These are phyloP conservation scores for Diaporthe batatas DNA, from an alignment of 2,329 filamentous ascomycete genomes.

Conservation along the genomic window DNA sequence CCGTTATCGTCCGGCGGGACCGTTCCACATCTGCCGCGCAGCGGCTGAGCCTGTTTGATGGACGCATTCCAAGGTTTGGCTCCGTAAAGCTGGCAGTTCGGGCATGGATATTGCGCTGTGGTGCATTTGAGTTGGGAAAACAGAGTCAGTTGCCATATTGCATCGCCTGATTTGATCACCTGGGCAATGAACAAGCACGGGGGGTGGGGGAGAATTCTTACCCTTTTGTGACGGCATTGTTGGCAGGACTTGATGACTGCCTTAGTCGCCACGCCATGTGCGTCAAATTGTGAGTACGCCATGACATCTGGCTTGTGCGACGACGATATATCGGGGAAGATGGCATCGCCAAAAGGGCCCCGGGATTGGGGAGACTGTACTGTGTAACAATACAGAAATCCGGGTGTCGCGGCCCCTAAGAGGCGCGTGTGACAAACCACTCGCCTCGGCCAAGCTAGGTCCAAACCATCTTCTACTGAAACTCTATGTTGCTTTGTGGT, in stretches of 20 bases:
- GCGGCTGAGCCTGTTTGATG: not conserved
- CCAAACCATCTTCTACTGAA: not conserved
- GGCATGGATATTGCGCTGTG: constrained; percentile 16
- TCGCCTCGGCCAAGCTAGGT: not conserved
- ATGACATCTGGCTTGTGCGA: not conserved
- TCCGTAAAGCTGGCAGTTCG: constrained; percentile 3
- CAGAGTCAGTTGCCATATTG: not conserved
- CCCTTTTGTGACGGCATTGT: constrained; percentile 8
- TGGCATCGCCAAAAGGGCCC: no score
- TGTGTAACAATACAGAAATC: no score
- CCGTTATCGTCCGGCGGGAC: not conserved
- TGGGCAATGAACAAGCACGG: no score
- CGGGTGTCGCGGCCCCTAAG: not conserved
- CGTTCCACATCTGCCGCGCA: not conserved
- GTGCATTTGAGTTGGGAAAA: constrained; percentile 13
- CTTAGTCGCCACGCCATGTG: not conserved
- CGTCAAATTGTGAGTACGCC: not conserved
- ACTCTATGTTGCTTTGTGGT: not conserved
- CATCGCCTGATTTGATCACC: not conserved
- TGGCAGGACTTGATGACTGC: constrained; percentile 8
- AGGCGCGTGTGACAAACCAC: not conserved
- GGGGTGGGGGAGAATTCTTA: not conserved
- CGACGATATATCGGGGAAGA: not conserved
- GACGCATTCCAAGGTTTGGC: constrained; percentile 9
- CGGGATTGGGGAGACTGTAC: not conserved